A percentile compares a stretch with the other conserved stretches of the same genome.
phyloP scores from a whole-genome alignment of 1,284 basidiomycete genomes.

The Testicularia cyperi region DNA sequence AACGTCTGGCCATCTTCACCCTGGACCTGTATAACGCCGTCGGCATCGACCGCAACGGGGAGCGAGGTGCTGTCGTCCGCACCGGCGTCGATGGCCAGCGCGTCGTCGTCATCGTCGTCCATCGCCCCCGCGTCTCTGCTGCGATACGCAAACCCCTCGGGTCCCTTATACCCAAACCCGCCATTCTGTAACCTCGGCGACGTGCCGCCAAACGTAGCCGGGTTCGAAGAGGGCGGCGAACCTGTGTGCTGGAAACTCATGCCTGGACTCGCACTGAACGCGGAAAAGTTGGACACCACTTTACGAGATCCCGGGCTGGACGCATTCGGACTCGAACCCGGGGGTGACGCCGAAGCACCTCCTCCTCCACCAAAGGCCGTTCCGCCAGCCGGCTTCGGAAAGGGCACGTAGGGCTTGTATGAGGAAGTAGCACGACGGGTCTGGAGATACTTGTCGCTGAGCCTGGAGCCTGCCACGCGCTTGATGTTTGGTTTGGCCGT shows the following conservation, averaged over 20 bases:
- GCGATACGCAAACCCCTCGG: constrained; percentile 23
- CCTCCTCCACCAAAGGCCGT: too few species aligned
- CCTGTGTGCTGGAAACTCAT: constrained; percentile 42
- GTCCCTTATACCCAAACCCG: constrained; percentile 25
- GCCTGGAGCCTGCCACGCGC: constrained; percentile 64
- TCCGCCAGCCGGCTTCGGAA: constrained; percentile 37
- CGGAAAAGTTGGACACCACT: constrained; percentile 48
- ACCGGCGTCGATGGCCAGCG: constrained; percentile 37
- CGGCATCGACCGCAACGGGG: constrained; percentile 32
- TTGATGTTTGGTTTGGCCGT: constrained; percentile 79
- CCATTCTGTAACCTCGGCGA: constrained; percentile 15
- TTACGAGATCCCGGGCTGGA: constrained; percentile 29
- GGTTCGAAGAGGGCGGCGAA: constrained; percentile 18
- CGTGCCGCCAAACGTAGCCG: constrained; percentile 6
- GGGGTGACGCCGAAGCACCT: not conserved
- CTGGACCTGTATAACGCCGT: constrained; percentile 46
- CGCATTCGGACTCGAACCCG: not conserved
- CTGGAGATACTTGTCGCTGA: constrained; percentile 54
- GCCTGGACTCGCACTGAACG: constrained; percentile 50
- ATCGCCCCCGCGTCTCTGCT: constrained; percentile 22
- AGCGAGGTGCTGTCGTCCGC: constrained; percentile 19
- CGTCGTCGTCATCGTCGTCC: constrained; percentile 51
- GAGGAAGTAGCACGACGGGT: constrained; percentile 39
- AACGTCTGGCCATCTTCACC: constrained; percentile 57
- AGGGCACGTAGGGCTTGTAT: constrained; percentile 43